These are phyloP conservation scores for Lablab purpureus DNA, from an alignment of 306 rosid species.

Conservation along the genomic window DNA sequence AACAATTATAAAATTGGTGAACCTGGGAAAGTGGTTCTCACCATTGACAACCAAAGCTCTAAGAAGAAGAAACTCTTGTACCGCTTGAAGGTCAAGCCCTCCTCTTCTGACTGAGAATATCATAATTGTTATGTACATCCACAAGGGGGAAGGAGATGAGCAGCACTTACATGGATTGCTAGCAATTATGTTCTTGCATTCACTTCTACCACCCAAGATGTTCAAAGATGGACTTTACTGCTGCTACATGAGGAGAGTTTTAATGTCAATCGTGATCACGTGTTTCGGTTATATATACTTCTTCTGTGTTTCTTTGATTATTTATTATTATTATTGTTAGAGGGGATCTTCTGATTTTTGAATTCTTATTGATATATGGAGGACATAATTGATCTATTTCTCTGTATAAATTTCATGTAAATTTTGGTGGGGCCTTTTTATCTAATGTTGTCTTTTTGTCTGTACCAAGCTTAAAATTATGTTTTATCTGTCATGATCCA, in stretches of 20 bases:
- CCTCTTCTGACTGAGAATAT: conserved; percentile 47
- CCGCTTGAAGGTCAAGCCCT: conserved; percentile 66
- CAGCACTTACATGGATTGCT: background rate
- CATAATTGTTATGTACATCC: background rate
- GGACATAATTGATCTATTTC: conserved; percentile 39
- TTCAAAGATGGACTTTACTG: conserved; percentile 30
- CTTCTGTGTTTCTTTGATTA: background rate
- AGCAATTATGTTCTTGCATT: background rate
- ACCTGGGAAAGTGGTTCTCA: conserved; percentile 75
- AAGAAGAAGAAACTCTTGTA: conserved; percentile 86
- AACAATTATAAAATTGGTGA: conserved; percentile 64
- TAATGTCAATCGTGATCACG: conserved; percentile 24
- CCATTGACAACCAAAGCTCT: conserved; percentile 65
- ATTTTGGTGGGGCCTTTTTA: conserved; percentile 45
- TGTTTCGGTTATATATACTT: conserved; percentile 24
- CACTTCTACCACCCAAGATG: conserved; percentile 24
- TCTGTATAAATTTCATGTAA: conserved; percentile 46
- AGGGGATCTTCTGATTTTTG: conserved; percentile 39
- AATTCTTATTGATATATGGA: conserved; percentile 43
- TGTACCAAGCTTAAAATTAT: conserved; percentile 25
- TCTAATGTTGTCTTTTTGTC: conserved; percentile 36
- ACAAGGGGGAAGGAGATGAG: conserved; percentile 3
- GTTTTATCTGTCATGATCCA: conserved; percentile 38
- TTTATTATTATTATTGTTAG: conserved; percentile 35
- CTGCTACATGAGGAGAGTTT: conserved; percentile 37